phyloP scores from a whole-genome alignment of 352 stramenopile genomes.

The Globisporangium parvum region DNA sequence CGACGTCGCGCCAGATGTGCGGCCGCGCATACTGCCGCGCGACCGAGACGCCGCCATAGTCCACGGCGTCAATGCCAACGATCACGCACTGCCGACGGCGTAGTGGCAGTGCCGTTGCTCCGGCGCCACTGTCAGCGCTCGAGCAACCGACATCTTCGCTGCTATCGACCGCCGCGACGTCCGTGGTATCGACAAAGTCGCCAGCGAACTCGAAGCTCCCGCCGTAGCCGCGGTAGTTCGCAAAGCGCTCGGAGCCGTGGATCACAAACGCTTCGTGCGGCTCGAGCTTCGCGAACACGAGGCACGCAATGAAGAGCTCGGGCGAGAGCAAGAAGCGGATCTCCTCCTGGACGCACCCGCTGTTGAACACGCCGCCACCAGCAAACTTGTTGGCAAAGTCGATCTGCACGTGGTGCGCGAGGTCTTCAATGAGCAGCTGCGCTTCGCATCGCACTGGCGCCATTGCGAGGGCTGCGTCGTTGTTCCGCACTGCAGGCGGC shows the following conservation, averaged over 20 bases:
- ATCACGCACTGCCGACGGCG: slow-evolving; percentile 47
- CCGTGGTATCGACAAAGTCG: slow-evolving; percentile 32
- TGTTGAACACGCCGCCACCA: slow-evolving; percentile 64
- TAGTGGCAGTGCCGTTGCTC: not conserved
- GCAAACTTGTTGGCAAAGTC: slow-evolving; percentile 83
- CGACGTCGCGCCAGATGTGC: slow-evolving; percentile 56
- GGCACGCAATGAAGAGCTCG: slow-evolving; percentile 58
- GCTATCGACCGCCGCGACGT: slow-evolving; percentile 6
- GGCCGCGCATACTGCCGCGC: slow-evolving; percentile 38
- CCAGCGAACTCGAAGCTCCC: slow-evolving; percentile 44
- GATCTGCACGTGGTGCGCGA: slow-evolving; percentile 59
- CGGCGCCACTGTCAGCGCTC: not conserved
- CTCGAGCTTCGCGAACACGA: slow-evolving; percentile 59
- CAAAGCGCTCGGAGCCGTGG: slow-evolving; percentile 57
- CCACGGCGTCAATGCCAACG: slow-evolving; percentile 66
- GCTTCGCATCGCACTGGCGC: slow-evolving; percentile 26
- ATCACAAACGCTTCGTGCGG: slow-evolving; percentile 66
- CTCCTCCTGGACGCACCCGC: slow-evolving; percentile 76
- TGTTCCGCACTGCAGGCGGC: not conserved
- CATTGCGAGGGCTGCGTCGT: slow-evolving; percentile 5
- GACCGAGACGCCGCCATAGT: slow-evolving; percentile 37
- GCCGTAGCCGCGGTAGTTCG: slow-evolving; percentile 54
- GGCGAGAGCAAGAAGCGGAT: slow-evolving; percentile 77
- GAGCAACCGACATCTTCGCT: not conserved
- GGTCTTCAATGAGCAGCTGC: slow-evolving; percentile 53